Evolutionary conservation across 305 asterid species (phyloP).

Genomic region (Fraxinus platypoda): DNA sequence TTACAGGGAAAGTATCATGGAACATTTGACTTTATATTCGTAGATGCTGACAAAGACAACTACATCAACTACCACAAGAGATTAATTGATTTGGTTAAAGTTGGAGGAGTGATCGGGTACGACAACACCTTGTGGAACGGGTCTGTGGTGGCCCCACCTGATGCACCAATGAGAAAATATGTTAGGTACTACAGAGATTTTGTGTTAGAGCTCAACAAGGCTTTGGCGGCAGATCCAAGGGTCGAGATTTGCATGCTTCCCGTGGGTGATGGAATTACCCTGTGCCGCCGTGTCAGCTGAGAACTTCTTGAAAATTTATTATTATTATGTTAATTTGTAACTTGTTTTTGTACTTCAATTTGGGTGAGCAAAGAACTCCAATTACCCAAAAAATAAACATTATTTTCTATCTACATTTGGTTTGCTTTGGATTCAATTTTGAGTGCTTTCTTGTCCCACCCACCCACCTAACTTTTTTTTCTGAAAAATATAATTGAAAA

Average conservation of each 20-base stretch:
- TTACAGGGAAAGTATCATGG: slow-evolving; percentile 52
- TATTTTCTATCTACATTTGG: background rate
- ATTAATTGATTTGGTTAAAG: slow-evolving; percentile 58
- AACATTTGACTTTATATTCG: slow-evolving; percentile 66
- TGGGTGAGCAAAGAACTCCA: background rate
- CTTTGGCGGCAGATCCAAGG: slow-evolving; percentile 82
- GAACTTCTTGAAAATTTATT: background rate
- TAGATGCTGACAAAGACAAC: slow-evolving; percentile 86
- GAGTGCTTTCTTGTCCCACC: background rate
- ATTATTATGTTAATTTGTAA: background rate
- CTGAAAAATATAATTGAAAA: background rate
- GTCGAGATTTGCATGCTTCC: slow-evolving; percentile 90
- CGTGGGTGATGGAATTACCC: slow-evolving; percentile 85
- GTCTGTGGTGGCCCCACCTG: slow-evolving; percentile 76
- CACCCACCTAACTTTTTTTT: background rate
- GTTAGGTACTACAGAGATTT: slow-evolving; percentile 63
- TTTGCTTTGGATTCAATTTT: background rate
- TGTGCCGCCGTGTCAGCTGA: slow-evolving; percentile 81
- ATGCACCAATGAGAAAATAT: slow-evolving; percentile 70
- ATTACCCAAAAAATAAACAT: background rate
- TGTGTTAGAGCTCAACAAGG: slow-evolving; percentile 74
- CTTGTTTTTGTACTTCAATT: slow-evolving; percentile 12
- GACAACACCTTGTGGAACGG: slow-evolving; percentile 90
- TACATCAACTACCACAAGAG: slow-evolving; percentile 74
- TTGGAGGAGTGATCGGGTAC: slow-evolving; percentile 79